Percentiles rank a stretch among this genome's conserved stretches.
These are phyloP conservation scores for Cerrena zonata DNA, from an alignment of 1,284 basidiomycete species.

Conservation along the genomic window DNA sequence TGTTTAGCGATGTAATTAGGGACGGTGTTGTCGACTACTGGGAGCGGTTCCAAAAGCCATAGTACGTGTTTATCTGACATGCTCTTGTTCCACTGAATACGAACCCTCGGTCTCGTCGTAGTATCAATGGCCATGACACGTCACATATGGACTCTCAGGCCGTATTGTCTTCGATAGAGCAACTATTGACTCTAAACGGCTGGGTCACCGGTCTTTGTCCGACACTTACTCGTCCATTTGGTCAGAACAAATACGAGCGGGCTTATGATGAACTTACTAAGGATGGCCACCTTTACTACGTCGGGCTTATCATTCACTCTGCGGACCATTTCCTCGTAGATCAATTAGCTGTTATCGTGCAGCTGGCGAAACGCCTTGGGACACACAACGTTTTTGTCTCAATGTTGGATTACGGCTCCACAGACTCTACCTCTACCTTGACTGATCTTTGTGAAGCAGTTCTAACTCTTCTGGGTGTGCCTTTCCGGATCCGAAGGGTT, in stretches of 20 bases:
- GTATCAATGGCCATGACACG: conserved; percentile 76
- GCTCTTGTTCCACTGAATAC: conserved; percentile 5
- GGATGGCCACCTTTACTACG: conserved; percentile 82
- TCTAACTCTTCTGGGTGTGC: conserved; percentile 82
- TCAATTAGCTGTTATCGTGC: conserved; percentile 91
- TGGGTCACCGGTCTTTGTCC: conserved; percentile 98
- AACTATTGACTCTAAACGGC: conserved; percentile 86
- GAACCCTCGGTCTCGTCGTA: conserved; percentile 24
- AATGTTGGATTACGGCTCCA: conserved; percentile 90
- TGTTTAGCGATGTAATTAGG: conserved; percentile 69
- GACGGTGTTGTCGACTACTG: conserved; percentile 84
- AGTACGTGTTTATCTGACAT: conserved; percentile 42
- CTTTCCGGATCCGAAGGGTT: conserved; percentile 83
- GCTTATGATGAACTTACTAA: conserved; percentile 81
- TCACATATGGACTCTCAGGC: conserved; percentile 83
- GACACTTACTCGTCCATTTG: conserved; percentile 83
- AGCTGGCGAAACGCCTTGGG: conserved; percentile 83
- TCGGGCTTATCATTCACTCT: conserved; percentile 89
- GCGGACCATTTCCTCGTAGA: conserved; percentile 96
- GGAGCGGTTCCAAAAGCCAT: conserved; percentile 85
- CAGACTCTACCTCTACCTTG: conserved; percentile 87
- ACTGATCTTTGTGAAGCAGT: conserved; percentile 90
- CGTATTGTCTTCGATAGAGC: conserved; percentile 81
- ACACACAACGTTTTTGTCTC: conserved; percentile 87
- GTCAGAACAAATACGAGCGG: conserved; percentile 77